Base-by-base conservation (phyloP, 1,139 yeast genomes). In the Yamadazyma spencermartinsiae region DNA sequence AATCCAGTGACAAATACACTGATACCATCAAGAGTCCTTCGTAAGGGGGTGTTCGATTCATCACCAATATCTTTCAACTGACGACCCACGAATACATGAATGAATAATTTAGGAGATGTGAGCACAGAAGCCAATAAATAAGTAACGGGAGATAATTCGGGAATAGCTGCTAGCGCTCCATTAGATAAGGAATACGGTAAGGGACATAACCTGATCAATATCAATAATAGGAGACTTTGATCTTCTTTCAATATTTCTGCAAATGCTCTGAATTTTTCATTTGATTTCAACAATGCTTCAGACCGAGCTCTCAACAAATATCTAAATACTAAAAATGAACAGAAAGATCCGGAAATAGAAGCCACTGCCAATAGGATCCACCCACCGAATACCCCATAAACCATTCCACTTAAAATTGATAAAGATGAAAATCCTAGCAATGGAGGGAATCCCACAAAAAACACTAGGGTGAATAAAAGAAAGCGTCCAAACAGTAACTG, bases 111-210 rank as follows among this genome's bases (percentile, higher is more conserved):
- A 3, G 98, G 98, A 0, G 95, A 78, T 1, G 95, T 81, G 19
- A 86, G 55, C 0, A 80, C 51, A 12, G 92, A 83, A 1, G 97
- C 96, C 30, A 81, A 57, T 6, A 82, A 68, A 58, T 85, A 92
- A 20, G 82, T 79, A 34, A 60, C 43, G 1, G 80, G 65, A 0
- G 82, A 69, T 13, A 89, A 72, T 21, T 86, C 84, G 0, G 95
- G 96, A 16, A 90, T 76, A 3, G 92, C 84, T 4, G 95, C 92
- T 48, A 92, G 71, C 0, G 95, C 97, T 4, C 97, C 98, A 55
- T 92, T 92, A 0, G 95, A 84, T 31, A 90, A 66, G 3, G 96
- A 87, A 56, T 90, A 92, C 0, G 98, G 98, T 51, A 90, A 74
- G 0, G 98, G 98, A 51, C 97, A 88, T 42, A 90, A 62, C 40